Evolutionary conservation across 1,284 basidiomycete species (phyloP), one percentile per base, ranked within the genome.

Genomic region (Austroboletus novae-zelandiae): DNA sequence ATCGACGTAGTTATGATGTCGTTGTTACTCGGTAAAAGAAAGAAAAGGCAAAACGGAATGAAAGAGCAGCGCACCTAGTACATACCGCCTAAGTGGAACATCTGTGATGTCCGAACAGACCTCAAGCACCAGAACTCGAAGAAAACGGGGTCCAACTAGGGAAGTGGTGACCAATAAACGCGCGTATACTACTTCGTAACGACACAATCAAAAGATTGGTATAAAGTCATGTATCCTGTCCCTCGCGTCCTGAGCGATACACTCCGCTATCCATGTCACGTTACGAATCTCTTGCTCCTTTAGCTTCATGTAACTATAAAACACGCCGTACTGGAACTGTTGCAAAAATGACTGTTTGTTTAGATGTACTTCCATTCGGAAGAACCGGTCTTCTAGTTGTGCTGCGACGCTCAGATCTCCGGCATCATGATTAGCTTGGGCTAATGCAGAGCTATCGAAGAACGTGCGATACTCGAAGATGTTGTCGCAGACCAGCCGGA

Each of bases 211-310:
- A 66, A 91, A 92, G 56, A 91, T 89, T 57, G 89, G 84, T 76
- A 94, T 93, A 72, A 88, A 94, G 71, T 95, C 92, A 64, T 93
- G 86, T 72, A 97, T 93, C 72, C 94, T 83, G 64, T 96, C 91
- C 69, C 86, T 84, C 47, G 93, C 93, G 72, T 95, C 89, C 74
- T 97, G 94, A 14, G 92, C 92, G 61, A 97, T 95, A 70, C 94
- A 97, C 75, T 97, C 94, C 49, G 94, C 92, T 70, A 98, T 95
- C 95, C 95, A 98, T 31, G 93, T 96, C 64, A 99, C 71, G 66
- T 93, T 98, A 60, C 97, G 77, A 57, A 99, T 95, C 76, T 99
- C 97, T 76, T 99, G 97, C 76, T 99, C 97, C 79, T 99, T 99
- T 69, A 99, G 77, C 75, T 97, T 98, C 72, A 96, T 79, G 65